These are phyloP conservation scores for Cyberlindnera mrakii DNA, from an alignment of 805 yeast species.

Conservation along the genomic window DNA sequence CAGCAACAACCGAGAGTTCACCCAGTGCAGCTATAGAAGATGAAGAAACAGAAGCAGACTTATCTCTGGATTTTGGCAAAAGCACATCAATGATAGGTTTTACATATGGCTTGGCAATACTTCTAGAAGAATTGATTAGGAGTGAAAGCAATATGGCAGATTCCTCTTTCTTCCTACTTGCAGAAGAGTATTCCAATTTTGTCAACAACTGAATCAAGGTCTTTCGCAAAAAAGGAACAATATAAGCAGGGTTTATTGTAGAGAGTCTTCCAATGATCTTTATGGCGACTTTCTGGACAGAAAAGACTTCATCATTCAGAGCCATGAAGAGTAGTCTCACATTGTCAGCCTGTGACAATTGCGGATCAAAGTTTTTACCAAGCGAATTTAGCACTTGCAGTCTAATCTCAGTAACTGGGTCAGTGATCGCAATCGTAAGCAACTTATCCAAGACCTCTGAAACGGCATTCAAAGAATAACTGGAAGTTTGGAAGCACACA, in stretches of 20 bases:
- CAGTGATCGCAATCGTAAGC: constrained; percentile 79
- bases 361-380: constrained; percentile 79
- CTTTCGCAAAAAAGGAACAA: constrained; percentile 87
- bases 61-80: constrained; percentile 66
- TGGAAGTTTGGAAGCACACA: constrained; percentile 77
- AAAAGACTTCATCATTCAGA: constrained; percentile 83
- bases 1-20: constrained; percentile 82
- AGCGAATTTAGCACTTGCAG: constrained; percentile 70
- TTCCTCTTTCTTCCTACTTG: constrained; percentile 76
- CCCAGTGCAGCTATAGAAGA: constrained; percentile 85
- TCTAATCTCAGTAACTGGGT: constrained; percentile 80
- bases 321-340: constrained; percentile 82
- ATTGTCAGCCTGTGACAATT: constrained; percentile 89
- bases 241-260: constrained; percentile 86
- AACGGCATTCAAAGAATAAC: constrained; percentile 75
- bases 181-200: constrained; percentile 75
- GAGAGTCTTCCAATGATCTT: constrained; percentile 79
- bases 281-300: constrained; percentile 73
- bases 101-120: constrained; percentile 84
- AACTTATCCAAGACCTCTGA: constrained; percentile 79
- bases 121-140: constrained; percentile 70
- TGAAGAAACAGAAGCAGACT: constrained; percentile 76
- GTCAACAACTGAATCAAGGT: constrained; percentile 80
- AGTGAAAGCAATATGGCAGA: constrained; percentile 70
- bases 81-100: constrained; percentile 85